Conservation (phyloP, 129 eudicot genomes). For the Chrysanthemum makinoi region DNA sequence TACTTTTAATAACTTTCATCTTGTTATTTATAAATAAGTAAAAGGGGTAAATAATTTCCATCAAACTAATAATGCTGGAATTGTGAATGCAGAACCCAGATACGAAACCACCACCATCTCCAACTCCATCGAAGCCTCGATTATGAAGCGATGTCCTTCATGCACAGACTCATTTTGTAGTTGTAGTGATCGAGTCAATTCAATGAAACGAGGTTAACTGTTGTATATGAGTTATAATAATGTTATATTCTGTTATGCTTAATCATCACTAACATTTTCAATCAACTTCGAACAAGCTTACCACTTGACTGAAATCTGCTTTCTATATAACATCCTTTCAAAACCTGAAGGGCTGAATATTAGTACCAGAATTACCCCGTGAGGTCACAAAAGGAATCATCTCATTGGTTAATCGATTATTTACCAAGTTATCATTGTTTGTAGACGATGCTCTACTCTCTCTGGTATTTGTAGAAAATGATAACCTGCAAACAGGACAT, state of each 20-base stretch:
- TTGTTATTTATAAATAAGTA: no score
- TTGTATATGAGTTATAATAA: not conserved
- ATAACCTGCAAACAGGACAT: conserved; percentile 78
- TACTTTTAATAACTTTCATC: no score
- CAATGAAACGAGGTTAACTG: conserved; percentile 16
- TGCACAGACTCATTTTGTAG: not conserved
- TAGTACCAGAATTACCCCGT: not conserved
- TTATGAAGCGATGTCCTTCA: conserved; percentile 17
- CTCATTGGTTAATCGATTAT: conserved; percentile 21
- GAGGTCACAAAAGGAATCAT: conserved; percentile 29
- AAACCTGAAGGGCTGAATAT: conserved; percentile 12
- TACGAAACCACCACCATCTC: conserved; percentile 79
- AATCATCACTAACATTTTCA: no score
- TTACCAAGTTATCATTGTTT: conserved; percentile 7
- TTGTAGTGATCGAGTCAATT: conserved; percentile 16
- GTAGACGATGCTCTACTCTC: conserved; percentile 5
- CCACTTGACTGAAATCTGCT: not conserved
- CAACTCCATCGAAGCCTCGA: conserved; percentile 74
- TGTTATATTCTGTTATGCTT: not conserved
- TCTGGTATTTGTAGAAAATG: conserved; percentile 19
- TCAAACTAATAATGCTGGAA: no score
- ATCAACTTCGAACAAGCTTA: not conserved
- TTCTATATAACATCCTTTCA: not conserved
- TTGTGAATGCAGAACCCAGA: no score
- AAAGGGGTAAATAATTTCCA: no score